Base-by-base conservation (phyloP, 768 basidiomycete species). In the Suillus occidentalis region DNA sequence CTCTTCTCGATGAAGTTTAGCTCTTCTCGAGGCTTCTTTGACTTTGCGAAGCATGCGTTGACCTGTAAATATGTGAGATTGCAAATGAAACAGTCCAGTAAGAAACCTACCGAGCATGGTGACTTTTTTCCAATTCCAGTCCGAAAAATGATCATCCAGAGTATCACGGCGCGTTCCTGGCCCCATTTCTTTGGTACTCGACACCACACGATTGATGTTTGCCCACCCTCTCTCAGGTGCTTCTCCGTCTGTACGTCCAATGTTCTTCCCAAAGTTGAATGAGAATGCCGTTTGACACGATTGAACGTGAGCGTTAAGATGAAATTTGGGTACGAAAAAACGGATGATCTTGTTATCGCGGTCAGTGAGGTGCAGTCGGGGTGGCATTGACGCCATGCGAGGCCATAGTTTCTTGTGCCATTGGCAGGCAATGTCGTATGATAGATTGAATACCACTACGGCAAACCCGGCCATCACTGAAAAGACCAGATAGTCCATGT, bases 131-230 rank as follows among this genome's bases (percentile, higher is more conserved):
- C 75, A 79, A 65, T 75, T 77, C 56, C 68, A 68, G 68, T 72
- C 78, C 22, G 75, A 73, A 52, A 71, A 72, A 22, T 71, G 71
- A 47, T 80, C 76, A 60, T 82, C 76, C 18, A 82, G 66, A 1
- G 76, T 71, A 10, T 80, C 78, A 10, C 70, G 69, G 1, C 77
- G 36, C 58, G 74, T 61, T 56, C 75, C 66, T 0, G 75, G 72
- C 0, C 72, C 77, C 77, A 79, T 81, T 61, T 79, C 79, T 8
- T 70, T 62, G 4, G 71, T 72, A 14, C 60, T 66, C 4, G 45
- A 58, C 0, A 65, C 65, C 7, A 62, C 60, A 1, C 53, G 59
- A 53, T 73, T 72, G 1, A 64, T 64, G 34, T 60, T 47, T 1
- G 69, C 55, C 72, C 72, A 73, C 39, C 66, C 63, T 9, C 69